Evolutionary conservation across 2,329 filamentous ascomycete species (phyloP), one percentile per base, ranked within the genome.

Genomic region (Cladobotryum mycophilum): DNA sequence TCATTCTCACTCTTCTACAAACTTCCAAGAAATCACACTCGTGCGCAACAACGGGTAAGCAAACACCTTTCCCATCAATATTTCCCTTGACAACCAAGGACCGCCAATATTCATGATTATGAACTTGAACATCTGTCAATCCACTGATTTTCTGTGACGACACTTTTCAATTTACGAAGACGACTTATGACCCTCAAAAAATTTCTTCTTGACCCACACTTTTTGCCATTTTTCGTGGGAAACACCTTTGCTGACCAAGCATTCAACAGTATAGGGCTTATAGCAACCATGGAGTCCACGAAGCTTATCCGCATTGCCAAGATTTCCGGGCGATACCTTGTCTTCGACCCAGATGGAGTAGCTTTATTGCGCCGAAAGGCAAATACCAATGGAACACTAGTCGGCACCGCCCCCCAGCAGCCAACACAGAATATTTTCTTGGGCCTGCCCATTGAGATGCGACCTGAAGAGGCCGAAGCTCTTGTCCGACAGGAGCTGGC

Each of bases 401-500:
- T 88, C 53, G 93, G 93, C 51, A 91, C 88, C 7, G 82, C 96
- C 30, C 92, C 93, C 2, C 91, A 97, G 69, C 85, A 89, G 51
- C 90, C 91, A 5, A 92, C 95, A 60, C 93, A 99, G 70, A 97
- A 96, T 70, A 80, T 96, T 52, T 97, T 97, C 65, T 80, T 92
- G 52, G 89, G 91, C 42, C 72, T 97, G 45, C 93, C 93, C 3
- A 72, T 97, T 22, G 87, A 96, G 73, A 76, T 99, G 41, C 88
- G 93, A 74, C 85, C 89, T 2, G 93, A 97, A 70, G 93, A 99
- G 73, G 91, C 86, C 4, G 80, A 84, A 56, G 71, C 93, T 48
- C 78, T 99, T 25, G 83, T 95, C 52, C 85, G 89, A 58, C 85
- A 85, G 59, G 82, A 81, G 53, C 80, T 83, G 59, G 92, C 84